Evolutionary conservation across 116 monocot species (phyloP).

Genomic region (Posidonia oceanica): DNA sequence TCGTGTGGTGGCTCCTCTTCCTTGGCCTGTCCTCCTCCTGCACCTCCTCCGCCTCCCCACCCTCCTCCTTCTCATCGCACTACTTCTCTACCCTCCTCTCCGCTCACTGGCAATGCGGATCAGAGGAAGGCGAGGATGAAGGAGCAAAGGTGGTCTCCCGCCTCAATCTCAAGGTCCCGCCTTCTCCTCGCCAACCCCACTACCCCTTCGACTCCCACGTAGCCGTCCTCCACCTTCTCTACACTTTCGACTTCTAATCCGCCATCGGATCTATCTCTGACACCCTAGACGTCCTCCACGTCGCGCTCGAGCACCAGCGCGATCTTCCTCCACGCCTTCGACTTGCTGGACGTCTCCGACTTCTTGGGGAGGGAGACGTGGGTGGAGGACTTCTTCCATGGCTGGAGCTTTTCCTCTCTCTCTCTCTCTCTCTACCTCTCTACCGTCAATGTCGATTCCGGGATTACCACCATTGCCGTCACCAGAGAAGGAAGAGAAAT

Average conservation of each 20-base stretch:
- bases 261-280: slow-evolving; percentile 31
- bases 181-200: background rate
- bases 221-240: slow-evolving; percentile 59
- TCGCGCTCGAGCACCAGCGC: slow-evolving; percentile 41
- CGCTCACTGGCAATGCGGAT: slow-evolving; percentile 31
- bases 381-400: no score
- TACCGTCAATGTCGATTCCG: no score
- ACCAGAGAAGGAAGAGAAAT: no score
- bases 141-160: background rate
- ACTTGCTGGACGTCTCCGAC: no score
- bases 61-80: slow-evolving; percentile 48
- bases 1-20: background rate
- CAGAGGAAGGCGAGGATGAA: background rate
- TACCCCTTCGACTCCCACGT: slow-evolving; percentile 55
- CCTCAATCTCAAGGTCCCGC: slow-evolving; percentile 24
- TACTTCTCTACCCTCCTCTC: slow-evolving; percentile 79
- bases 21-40: background rate
- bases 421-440: no score
- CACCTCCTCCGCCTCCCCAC: slow-evolving; percentile 1
- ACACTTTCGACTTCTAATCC: slow-evolving; percentile 51
- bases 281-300: slow-evolving; percentile 60
- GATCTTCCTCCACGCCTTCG: no score
- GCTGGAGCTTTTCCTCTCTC: no score
- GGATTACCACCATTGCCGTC: no score
- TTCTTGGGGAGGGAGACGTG: no score